phyloP scores from a whole-genome alignment of 345 rosid genomes.

The Anacardium occidentale region DNA sequence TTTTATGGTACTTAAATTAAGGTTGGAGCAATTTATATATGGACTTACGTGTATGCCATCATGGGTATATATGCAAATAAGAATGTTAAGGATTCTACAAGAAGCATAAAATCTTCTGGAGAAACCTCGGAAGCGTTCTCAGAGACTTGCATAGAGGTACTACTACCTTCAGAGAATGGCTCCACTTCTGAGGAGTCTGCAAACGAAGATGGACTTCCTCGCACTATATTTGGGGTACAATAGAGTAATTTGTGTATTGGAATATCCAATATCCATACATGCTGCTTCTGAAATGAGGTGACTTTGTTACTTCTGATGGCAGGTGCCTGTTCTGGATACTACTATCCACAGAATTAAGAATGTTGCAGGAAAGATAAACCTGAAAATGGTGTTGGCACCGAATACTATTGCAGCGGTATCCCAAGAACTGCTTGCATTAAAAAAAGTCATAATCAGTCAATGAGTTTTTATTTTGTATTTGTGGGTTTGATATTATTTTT shows the following conservation, averaged over 20 bases:
- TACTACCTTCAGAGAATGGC: slow-evolving; percentile 20
- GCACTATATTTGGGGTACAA: not conserved
- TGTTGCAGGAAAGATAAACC: slow-evolving; percentile 23
- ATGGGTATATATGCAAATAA: slow-evolving; percentile 28
- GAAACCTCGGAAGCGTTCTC: slow-evolving; percentile 16
- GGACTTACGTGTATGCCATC: slow-evolving; percentile 40
- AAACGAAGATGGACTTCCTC: slow-evolving; percentile 12
- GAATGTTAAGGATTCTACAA: not conserved
- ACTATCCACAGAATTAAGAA: slow-evolving; percentile 11
- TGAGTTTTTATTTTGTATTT: not conserved
- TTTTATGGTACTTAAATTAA: not conserved
- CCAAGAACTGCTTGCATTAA: not conserved
- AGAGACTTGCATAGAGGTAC: slow-evolving; percentile 21
- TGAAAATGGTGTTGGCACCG: slow-evolving; percentile 38
- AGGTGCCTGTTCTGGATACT: slow-evolving; percentile 28
- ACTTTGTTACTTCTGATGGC: not conserved
- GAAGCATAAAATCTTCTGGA: not conserved
- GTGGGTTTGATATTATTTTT: not conserved
- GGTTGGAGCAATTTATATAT: slow-evolving; percentile 37
- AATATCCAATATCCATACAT: too few relatives aligned
- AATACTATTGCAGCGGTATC: slow-evolving; percentile 43
- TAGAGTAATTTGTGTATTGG: too few relatives aligned
- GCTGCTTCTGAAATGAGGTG: not conserved
- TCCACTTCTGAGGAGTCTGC: not conserved
- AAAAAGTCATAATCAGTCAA: too few relatives aligned